These are phyloP conservation scores for Sutorius australiensis DNA, from an alignment of 768 basidiomycete genomes.

Conservation along the genomic window DNA sequence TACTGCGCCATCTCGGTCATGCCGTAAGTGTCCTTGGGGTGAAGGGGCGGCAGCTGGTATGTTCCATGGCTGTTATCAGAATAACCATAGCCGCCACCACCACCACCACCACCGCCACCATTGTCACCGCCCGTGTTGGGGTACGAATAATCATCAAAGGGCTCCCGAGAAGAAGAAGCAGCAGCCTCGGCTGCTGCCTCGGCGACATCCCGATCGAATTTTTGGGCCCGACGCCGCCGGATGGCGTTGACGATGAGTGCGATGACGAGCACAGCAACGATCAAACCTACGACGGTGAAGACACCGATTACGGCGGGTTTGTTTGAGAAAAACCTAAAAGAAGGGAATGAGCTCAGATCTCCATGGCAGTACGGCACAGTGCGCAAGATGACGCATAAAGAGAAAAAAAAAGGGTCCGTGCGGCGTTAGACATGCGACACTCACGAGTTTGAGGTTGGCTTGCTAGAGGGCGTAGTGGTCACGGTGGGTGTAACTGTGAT, in stretches of 20 bases:
- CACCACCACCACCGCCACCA: conserved; percentile 1
- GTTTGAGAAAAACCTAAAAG: conserved; percentile 63
- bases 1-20: conserved; percentile 47
- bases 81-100: conserved; percentile 33
- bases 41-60: conserved; percentile 45
- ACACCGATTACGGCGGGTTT: conserved; percentile 69
- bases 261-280: conserved; percentile 50
- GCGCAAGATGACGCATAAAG: neutral
- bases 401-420: neutral
- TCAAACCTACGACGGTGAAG: conserved; percentile 67
- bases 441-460: conserved; percentile 21
- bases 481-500: conserved; percentile 6
- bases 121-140: conserved; percentile 20
- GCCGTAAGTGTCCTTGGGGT: conserved; percentile 41
- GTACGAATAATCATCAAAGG: conserved; percentile 46
- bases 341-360: conserved; percentile 3
- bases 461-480: neutral
- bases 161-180: conserved; percentile 46
- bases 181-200: conserved; percentile 66
- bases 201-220: conserved; percentile 71
- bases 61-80: conserved; percentile 59
- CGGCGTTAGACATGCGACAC: conserved; percentile 5
- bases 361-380: neutral
- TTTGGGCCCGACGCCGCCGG: conserved; percentile 59
- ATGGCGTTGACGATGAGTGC: conserved; percentile 46